Conservation (phyloP, 208 protist genomes). For the Leishmania martiniquensis region DNA sequence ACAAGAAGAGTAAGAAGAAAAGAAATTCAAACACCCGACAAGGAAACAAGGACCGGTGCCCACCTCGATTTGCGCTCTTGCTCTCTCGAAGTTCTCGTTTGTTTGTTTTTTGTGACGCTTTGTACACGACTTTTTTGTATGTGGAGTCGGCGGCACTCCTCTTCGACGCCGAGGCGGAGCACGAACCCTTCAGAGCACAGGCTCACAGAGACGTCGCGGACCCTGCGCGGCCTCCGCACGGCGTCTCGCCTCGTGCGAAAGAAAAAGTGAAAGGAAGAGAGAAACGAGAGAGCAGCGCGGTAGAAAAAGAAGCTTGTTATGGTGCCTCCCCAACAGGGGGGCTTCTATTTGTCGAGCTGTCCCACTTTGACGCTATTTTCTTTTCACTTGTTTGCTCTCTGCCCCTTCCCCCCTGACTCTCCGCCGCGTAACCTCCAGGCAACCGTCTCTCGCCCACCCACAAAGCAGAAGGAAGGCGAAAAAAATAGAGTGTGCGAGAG, state of each 20-base stretch:
- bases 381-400: no score
- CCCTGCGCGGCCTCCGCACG: neutral
- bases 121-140: conserved; percentile 4
- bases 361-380: neutral
- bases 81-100: neutral
- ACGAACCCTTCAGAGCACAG: conserved; percentile 1
- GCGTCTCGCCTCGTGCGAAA: neutral
- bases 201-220: neutral
- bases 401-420: neutral
- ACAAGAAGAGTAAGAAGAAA: neutral
- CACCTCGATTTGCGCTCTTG: neutral
- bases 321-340: neutral
- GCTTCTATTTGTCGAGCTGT: neutral
- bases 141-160: neutral
- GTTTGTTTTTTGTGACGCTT: neutral
- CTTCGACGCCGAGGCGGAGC: neutral
- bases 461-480: neutral
- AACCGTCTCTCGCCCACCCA: neutral
- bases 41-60: neutral
- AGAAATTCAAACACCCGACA: neutral
- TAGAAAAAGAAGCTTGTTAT: neutral
- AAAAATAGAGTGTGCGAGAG: no score
- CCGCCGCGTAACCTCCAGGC: neutral
- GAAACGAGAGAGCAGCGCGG: neutral
- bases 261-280: neutral